Base-by-base conservation (phyloP, 2,329 filamentous ascomycete genomes). In the Aspergillus sp. region DNA sequence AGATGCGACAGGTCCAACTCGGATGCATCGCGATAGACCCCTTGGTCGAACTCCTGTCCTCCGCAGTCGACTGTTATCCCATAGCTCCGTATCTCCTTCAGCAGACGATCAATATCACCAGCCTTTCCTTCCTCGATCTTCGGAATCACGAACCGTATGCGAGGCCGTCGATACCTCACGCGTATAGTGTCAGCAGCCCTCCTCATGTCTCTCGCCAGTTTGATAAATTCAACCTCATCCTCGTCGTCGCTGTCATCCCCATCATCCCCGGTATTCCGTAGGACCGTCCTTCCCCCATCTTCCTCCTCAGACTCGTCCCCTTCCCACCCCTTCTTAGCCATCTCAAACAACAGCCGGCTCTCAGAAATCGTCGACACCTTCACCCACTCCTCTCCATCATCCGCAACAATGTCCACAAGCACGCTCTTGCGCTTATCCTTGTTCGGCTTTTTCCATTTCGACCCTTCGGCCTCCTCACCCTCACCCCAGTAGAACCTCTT, bases 271-370 rank as follows among this genome's bases (percentile, higher is more conserved):
- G 49, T 42, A 29, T 51, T 52, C 35, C 47, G 50, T 35, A 53
- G 27, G 29, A 51, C 33, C 8, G 44, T 51, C 19, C 50, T 44
- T 28, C 33, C 44, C 24, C 46, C 40, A 10, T 41, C 51, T 4
- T 52, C 52, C 16, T 42, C 55, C 4, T 68, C 64, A 8, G 69
- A 66, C 28, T 70, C 69, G 34, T 61, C 63, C 26, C 53, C 55
- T 42, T 75, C 71, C 70, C 75, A 80, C 8, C 79, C 78, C 36
- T 77, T 69, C 52, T 81, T 80, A 3, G 80, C 79, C 41, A 82
- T 67, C 44, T 83, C 79, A 48, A 78, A 79, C 12, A 82, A 56
- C 17, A 84, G 58, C 32, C 78, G 66, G 36, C 68, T 74, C 42
- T 80, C 72, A 1, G 74, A 78, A 15, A 80, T 61, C 4, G 76